phyloP scores from a whole-genome alignment of 1,284 basidiomycete species.

The Ustilago hordei region DNA sequence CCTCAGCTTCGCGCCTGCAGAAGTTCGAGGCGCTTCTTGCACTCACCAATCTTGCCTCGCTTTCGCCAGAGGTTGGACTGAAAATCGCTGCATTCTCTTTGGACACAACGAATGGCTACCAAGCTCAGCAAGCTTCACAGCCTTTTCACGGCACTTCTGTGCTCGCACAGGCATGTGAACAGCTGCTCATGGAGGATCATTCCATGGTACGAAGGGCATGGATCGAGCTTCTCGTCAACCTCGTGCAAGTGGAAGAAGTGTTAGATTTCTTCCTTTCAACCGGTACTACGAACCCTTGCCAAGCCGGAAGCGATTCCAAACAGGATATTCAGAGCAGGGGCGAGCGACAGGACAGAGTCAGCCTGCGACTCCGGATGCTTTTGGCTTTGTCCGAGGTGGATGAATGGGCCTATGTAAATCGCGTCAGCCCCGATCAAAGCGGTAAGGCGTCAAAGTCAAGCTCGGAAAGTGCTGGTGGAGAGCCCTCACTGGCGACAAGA shows the following conservation, averaged over 20 bases:
- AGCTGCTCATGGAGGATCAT: slow-evolving; percentile 83
- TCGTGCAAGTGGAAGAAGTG: slow-evolving; percentile 80
- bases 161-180: slow-evolving; percentile 41
- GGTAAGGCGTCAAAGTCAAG: not conserved
- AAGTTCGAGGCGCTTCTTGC: slow-evolving; percentile 94
- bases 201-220: slow-evolving; percentile 84
- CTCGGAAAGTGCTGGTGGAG: slow-evolving; percentile 15
- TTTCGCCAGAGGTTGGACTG: slow-evolving; percentile 56
- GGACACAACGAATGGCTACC: not conserved
- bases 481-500: slow-evolving; percentile 33
- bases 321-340: not conserved
- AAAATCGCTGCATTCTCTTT: slow-evolving; percentile 67
- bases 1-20: slow-evolving; percentile 78
- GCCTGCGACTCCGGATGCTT: slow-evolving; percentile 32
- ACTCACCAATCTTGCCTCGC: slow-evolving; percentile 90
- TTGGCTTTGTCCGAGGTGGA: slow-evolving; percentile 34
- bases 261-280: slow-evolving; percentile 22
- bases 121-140: not conserved
- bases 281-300: not conserved
- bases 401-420: slow-evolving; percentile 25
- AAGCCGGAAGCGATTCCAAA: not conserved
- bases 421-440: not conserved
- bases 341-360: slow-evolving; percentile 21
- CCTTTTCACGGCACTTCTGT: slow-evolving; percentile 25
- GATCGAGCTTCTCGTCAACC: slow-evolving; percentile 92